Evolutionary conservation across 768 basidiomycete genomes (phyloP), one percentile per base, ranked within the genome.

Genomic region (Phaeotremella skinneri): DNA sequence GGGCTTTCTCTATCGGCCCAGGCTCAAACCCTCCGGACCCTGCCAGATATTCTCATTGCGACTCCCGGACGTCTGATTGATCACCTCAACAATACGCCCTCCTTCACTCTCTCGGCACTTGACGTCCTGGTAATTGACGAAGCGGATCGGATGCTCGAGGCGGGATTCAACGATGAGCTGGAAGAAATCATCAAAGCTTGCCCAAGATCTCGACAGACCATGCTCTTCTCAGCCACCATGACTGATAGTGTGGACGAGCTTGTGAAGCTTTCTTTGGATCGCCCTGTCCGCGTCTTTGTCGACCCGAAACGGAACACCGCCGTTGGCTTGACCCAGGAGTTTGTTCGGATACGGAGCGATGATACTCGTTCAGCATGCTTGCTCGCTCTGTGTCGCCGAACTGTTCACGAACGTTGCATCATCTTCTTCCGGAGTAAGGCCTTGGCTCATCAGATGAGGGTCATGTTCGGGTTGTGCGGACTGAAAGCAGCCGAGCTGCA

Each of bases 181-280:
- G 80, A 84, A 17, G 96, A 99, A 78, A 96, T 99, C 68, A 86
- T 98, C 78, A 87, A 86, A 68, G 84, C 89, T 17, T 96, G 92
- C 73, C 92, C 92, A 1, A 60, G 76, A 54, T 74, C 72, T 14
- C 84, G 96, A 34, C 96, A 98, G 75, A 98, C 96, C 2, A 94
- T 99, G 91, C 82, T 99, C 34, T 99, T 99, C 79, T 96, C 92
- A 0, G 96, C 96, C 2, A 99, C 96, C 0, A 98, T 98, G 89
- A 97, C 93, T 3, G 96, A 99, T 76, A 88, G 89, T 1, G 88
- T 98, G 7, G 90, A 96, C 68, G 87, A 92, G 71, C 83, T 99
- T 49, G 89, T 98, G 57, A 86, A 85, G 70, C 87, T 98, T 83
- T 90, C 90, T 13, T 79, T 98, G 49, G 88, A 91, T 75, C 91